Evolutionary conservation across 495 filamentous ascomycete genomes (phyloP).

Genomic region (Neurospora discreta): DNA sequence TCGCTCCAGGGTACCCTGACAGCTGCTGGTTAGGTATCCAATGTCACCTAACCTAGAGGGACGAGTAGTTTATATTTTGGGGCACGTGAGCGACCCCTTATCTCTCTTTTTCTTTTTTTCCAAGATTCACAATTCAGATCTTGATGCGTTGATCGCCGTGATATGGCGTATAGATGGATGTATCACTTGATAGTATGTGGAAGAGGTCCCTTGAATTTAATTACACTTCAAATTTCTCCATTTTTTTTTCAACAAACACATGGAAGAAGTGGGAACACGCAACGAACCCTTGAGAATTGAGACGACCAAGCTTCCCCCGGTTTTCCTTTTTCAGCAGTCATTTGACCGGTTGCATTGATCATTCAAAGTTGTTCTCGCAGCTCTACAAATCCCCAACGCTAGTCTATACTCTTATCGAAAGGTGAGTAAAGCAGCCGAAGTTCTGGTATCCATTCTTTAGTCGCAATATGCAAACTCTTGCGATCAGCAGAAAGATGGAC

Average conservation of each 20-base stretch:
- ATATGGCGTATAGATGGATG: neutral
- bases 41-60: neutral
- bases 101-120: neutral
- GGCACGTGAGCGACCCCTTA: neutral
- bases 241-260: no score
- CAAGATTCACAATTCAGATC: neutral
- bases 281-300: neutral
- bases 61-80: neutral
- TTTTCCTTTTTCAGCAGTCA: neutral
- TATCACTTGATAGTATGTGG: neutral
- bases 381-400: neutral
- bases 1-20: neutral
- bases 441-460: neutral
- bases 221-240: no score
- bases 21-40: neutral
- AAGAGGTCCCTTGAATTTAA: neutral
- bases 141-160: neutral
- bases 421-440: neutral
- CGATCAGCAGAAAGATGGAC: neutral
- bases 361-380: neutral
- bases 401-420: neutral
- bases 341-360: neutral
- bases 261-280: neutral
- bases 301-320: neutral
- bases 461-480: neutral